phyloP scores from a whole-genome alignment of 352 stramenopile species.

The Phytophthora ramorum region DNA sequence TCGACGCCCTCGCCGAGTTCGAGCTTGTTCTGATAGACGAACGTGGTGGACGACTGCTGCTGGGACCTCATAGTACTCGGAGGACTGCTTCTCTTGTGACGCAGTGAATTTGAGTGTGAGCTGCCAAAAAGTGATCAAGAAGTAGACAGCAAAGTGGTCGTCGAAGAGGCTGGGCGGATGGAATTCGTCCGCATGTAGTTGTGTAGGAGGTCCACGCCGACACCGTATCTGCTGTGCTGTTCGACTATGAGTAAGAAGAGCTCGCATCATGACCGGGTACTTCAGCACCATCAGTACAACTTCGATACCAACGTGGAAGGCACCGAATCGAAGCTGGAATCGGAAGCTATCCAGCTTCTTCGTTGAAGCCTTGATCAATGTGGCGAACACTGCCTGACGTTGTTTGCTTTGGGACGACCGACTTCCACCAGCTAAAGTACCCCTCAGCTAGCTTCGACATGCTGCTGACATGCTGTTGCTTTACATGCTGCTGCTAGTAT shows the following conservation, averaged over 20 bases:
- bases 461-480: no score
- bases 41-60: conserved; percentile 8
- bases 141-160: background rate
- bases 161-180: background rate
- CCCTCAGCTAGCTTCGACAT: background rate
- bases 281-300: background rate
- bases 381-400: no score
- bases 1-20: conserved; percentile 26
- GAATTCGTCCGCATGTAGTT: background rate
- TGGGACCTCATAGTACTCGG: conserved; percentile 15
- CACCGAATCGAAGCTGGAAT: conserved; percentile 14
- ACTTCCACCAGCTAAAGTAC: background rate
- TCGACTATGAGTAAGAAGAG: background rate
- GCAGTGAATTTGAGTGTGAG: conserved; percentile 19
- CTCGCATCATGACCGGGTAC: background rate
- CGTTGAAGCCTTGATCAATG: background rate
- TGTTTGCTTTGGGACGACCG: no score
- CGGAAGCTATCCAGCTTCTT: background rate
- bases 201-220: conserved; percentile 6
- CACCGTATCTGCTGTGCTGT: conserved; percentile 1
- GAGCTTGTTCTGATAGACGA: conserved; percentile 32
- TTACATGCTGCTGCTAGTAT: background rate
- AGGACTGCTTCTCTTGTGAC: background rate
- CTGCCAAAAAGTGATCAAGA: conserved; percentile 1
- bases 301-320: conserved; percentile 1